A percentile compares a stretch with the other conserved stretches of the same genome.
These are phyloP conservation scores for Mentha longifolia DNA, from an alignment of 257 asterid species.

Conservation along the genomic window DNA sequence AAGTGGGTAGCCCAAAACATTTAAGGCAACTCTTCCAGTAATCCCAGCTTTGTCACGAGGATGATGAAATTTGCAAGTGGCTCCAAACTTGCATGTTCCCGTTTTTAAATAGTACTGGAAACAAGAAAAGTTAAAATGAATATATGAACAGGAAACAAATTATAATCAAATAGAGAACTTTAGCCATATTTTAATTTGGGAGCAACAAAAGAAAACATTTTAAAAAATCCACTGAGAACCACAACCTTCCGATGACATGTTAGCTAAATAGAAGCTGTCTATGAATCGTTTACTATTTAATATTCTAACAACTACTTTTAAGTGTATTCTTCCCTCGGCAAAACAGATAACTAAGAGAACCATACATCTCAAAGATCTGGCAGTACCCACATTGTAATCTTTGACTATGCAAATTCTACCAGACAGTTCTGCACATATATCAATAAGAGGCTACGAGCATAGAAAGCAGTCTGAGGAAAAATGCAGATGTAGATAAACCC, in stretches of 20 bases:
- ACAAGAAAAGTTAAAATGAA: constrained; percentile 32
- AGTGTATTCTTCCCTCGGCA: background rate
- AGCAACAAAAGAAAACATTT: constrained; percentile 1
- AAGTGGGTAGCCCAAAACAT: constrained; percentile 90
- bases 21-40: constrained; percentile 82
- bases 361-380: constrained; percentile 21
- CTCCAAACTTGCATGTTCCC: constrained; percentile 94
- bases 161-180: constrained; percentile 23
- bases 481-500: background rate
- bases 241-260: constrained; percentile 22
- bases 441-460: constrained; percentile 12
- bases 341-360: constrained; percentile 5
- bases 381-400: constrained; percentile 7
- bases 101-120: constrained; percentile 84
- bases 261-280: background rate
- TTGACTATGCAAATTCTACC: constrained; percentile 4
- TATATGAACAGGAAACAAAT: constrained; percentile 20
- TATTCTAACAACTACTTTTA: background rate
- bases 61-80: constrained; percentile 90
- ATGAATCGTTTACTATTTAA: background rate
- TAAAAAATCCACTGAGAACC: constrained; percentile 21
- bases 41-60: constrained; percentile 90
- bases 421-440: background rate
- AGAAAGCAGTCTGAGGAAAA: no score
- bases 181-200: constrained; percentile 1